Evolutionary conservation across 148 eudicot species (phyloP).

Genomic region (Vaccinium corymbosum): DNA sequence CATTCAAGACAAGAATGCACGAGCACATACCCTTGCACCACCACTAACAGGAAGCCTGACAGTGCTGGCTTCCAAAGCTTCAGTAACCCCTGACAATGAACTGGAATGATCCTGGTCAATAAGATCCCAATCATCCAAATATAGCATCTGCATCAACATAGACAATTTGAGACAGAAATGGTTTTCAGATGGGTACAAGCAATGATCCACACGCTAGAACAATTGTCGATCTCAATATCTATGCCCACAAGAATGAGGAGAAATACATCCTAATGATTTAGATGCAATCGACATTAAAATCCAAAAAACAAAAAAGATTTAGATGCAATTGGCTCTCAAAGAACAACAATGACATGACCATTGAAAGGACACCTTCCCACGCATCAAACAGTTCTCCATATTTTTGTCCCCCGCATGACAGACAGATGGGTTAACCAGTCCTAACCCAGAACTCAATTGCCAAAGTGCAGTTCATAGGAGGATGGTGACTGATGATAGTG

Average conservation of each 20-base stretch:
- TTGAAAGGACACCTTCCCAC: not conserved
- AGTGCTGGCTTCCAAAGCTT: constrained; percentile 72
- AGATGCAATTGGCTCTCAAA: not conserved
- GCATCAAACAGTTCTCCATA: not conserved
- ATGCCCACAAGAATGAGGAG: not conserved
- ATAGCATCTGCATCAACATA: constrained; percentile 44
- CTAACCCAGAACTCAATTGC: not conserved
- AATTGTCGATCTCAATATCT: not conserved
- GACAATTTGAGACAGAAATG: not conserved
- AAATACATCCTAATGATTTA: not conserved
- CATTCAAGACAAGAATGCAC: not conserved
- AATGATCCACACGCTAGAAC: not conserved
- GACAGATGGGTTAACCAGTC: not conserved
- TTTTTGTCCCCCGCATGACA: not conserved
- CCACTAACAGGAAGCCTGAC: constrained; percentile 67
- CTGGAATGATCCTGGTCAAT: constrained; percentile 49
- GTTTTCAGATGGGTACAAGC: not conserved
- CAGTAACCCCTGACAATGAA: constrained; percentile 57
- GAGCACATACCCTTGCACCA: constrained; percentile 66
- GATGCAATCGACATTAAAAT: not conserved
- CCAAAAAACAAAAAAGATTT: not conserved
- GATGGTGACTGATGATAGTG: not conserved
- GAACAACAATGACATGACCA: not conserved
- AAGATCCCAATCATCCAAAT: constrained; percentile 66
- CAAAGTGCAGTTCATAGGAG: not conserved